A percentile compares a stretch with the other conserved stretches of the same genome.
Evolutionary conservation across 805 yeast genomes (phyloP).

Genomic region (Lipomyces oligophaga): DNA sequence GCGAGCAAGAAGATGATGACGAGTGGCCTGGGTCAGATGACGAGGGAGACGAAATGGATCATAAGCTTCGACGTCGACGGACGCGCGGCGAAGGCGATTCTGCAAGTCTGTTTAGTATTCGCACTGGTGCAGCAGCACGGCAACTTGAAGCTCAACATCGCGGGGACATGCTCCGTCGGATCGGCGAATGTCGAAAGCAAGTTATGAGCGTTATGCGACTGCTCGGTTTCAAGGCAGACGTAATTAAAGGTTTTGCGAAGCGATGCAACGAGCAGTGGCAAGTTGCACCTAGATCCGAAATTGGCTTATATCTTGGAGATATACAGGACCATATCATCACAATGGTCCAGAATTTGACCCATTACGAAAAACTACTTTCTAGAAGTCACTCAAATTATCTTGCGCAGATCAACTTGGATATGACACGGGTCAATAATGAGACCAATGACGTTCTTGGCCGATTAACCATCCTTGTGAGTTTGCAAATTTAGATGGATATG

Average conservation of each 20-base stretch:
- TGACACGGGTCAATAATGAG: slow-evolving; percentile 95
- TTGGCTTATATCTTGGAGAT: slow-evolving; percentile 92
- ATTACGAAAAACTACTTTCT: slow-evolving; percentile 88
- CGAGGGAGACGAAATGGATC: slow-evolving; percentile 33
- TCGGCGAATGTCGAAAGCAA: slow-evolving; percentile 91
- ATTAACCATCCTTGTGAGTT: slow-evolving; percentile 52
- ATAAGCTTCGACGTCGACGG: slow-evolving; percentile 46
- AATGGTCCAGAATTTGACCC: slow-evolving; percentile 92
- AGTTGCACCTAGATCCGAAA: slow-evolving; percentile 74
- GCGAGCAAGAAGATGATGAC: slow-evolving; percentile 39
- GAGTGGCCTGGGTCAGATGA: slow-evolving; percentile 35
- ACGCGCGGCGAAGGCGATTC: slow-evolving; percentile 39
- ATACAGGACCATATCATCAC: slow-evolving; percentile 97
- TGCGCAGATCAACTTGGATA: slow-evolving; percentile 95
- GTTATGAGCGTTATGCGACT: slow-evolving; percentile 87
- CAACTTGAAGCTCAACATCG: slow-evolving; percentile 43
- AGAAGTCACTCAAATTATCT: slow-evolving; percentile 93
- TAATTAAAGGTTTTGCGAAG: slow-evolving; percentile 92
- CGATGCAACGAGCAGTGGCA: slow-evolving; percentile 83
- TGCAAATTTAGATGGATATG: neutral
- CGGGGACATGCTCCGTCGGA: slow-evolving; percentile 91
- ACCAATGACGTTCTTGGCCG: slow-evolving; percentile 95
- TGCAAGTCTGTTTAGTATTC: slow-evolving; percentile 11
- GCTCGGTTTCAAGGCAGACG: slow-evolving; percentile 92
- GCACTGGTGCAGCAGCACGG: slow-evolving; percentile 3